Conservation (phyloP, 202 grass and related monocot species). For the Dendrocalamus latiflorus region DNA sequence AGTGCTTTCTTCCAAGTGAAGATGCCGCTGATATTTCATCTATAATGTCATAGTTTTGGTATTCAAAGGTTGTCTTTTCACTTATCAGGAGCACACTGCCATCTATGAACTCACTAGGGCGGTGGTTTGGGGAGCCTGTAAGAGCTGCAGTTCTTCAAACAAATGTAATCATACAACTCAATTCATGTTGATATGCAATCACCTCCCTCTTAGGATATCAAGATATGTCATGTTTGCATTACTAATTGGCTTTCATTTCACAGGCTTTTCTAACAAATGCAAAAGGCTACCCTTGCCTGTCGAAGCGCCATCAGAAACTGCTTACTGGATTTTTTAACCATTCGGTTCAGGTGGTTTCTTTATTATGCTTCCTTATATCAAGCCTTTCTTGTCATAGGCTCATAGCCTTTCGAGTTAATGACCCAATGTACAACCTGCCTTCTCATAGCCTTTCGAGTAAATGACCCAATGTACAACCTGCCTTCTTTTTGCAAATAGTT, state of each 20-base stretch:
- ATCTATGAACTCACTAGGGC: conserved; percentile 65
- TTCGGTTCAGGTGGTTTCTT: conserved; percentile 69
- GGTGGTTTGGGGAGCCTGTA: conserved; percentile 97
- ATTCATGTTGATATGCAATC: not conserved
- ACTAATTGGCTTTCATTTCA: not conserved
- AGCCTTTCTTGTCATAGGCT: not conserved
- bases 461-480: not conserved
- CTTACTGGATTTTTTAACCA: conserved; percentile 66
- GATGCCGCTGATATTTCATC: conserved; percentile 4
- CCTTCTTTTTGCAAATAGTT: not conserved
- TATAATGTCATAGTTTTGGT: conserved; percentile 18
- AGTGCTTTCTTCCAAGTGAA: conserved; percentile 1
- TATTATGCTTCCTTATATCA: not conserved
- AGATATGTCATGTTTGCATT: not conserved
- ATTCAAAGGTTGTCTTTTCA: conserved; percentile 35
- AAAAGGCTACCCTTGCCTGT: conserved; percentile 83
- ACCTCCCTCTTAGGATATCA: not conserved
- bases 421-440: no score
- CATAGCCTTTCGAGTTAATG: no score
- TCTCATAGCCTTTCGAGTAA: conserved; percentile 8
- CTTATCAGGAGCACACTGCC: conserved; percentile 76
- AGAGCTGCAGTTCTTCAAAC: conserved; percentile 81
- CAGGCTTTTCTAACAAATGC: conserved; percentile 92
- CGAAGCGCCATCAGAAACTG: no score
- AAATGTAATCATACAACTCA: conserved; percentile 46